Conservation (phyloP, 805 yeast species). For the Ogataea naganishii region DNA sequence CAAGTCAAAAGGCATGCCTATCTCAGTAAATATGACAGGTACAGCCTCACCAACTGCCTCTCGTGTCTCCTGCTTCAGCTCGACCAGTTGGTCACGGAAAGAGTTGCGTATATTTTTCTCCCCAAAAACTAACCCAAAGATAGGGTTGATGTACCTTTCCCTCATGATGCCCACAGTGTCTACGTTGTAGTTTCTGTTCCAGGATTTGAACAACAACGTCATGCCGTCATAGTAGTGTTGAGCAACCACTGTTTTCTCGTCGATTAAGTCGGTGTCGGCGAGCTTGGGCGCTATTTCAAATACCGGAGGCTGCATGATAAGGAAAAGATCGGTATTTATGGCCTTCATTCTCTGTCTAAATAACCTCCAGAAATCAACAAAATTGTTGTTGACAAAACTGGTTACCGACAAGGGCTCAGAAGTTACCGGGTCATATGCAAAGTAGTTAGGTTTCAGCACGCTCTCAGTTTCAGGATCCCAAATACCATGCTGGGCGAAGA, state of each 20-base stretch:
- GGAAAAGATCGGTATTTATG: slow-evolving; percentile 35
- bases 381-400: slow-evolving; percentile 55
- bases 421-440: slow-evolving; percentile 28
- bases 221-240: slow-evolving; percentile 95
- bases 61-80: slow-evolving; percentile 56
- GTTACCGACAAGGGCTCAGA: slow-evolving; percentile 36
- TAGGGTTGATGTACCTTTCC: slow-evolving; percentile 64
- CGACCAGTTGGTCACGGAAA: slow-evolving; percentile 57
- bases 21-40: slow-evolving; percentile 81
- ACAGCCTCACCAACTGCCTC: slow-evolving; percentile 50
- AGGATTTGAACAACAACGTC: slow-evolving; percentile 83
- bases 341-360: slow-evolving; percentile 42
- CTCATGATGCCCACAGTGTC: slow-evolving; percentile 86
- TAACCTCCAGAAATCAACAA: slow-evolving; percentile 49
- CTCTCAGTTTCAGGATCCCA: slow-evolving; percentile 47
- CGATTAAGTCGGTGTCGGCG: slow-evolving; percentile 44
- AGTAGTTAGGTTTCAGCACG: slow-evolving; percentile 43
- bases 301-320: slow-evolving; percentile 77
- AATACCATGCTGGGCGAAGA: slow-evolving; percentile 73
- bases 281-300: slow-evolving; percentile 67
- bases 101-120: slow-evolving; percentile 70
- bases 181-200: slow-evolving; percentile 79
- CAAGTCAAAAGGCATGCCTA: slow-evolving; percentile 98
- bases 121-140: slow-evolving; percentile 72
- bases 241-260: slow-evolving; percentile 59